phyloP scores from a whole-genome alignment of 2,329 filamentous ascomycete genomes.

The Fusarium gaditjirri region DNA sequence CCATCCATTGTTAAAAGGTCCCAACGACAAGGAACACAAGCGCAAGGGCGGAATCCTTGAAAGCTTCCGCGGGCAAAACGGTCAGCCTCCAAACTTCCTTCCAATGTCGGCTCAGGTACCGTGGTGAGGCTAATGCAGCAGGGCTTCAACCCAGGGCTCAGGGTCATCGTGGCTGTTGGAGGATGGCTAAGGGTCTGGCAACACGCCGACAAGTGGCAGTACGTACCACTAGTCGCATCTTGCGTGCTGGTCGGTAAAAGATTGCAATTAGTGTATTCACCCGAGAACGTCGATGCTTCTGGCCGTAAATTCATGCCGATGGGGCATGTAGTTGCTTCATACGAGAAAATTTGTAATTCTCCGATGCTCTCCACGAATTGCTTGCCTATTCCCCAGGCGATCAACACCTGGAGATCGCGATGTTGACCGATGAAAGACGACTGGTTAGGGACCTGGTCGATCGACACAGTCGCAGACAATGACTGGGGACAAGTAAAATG shows the following conservation, averaged over 20 bases:
- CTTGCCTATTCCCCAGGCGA: constrained; percentile 5
- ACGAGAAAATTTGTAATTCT: constrained; percentile 11
- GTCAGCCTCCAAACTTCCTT: constrained; percentile 17
- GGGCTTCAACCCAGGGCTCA: constrained; percentile 33
- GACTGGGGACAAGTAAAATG: constrained; percentile 38
- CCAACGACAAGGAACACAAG: constrained; percentile 31
- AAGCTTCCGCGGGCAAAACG: constrained; percentile 38
- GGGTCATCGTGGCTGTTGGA: constrained; percentile 35
- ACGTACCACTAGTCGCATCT: constrained; percentile 13
- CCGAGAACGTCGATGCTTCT: background rate
- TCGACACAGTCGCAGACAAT: constrained; percentile 20
- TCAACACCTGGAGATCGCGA: constrained; percentile 26
- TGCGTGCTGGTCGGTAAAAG: constrained; percentile 9
- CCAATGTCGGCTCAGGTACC: constrained; percentile 37
- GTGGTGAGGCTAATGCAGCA: constrained; percentile 40
- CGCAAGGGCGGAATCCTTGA: constrained; percentile 33
- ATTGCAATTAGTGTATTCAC: constrained; percentile 2
- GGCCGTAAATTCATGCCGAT: constrained; percentile 1
- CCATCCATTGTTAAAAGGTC: constrained; percentile 12
- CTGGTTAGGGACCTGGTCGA: constrained; percentile 22
- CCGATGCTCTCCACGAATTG: constrained; percentile 12
- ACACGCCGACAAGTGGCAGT: constrained; percentile 19
- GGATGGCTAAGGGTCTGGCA: constrained; percentile 25
- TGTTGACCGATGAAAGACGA: constrained; percentile 25
- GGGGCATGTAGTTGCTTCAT: background rate